Conservation (phyloP, 2,329 filamentous ascomycete genomes). For the Aspergillus aculeatinus region DNA sequence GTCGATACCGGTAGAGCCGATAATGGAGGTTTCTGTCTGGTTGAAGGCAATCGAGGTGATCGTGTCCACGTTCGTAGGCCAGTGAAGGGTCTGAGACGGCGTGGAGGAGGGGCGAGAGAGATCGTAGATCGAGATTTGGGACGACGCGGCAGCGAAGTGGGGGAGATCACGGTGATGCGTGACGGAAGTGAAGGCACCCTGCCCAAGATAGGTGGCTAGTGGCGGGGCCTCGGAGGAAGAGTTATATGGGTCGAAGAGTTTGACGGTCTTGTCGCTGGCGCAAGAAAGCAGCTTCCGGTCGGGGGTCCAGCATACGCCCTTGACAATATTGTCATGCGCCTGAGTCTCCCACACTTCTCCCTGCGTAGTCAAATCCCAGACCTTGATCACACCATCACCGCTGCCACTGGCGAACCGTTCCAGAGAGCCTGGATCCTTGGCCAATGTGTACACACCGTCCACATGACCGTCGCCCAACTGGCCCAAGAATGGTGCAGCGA, state of each 20-base stretch:
- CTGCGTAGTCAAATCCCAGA: constrained; percentile 75
- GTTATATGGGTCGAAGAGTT: constrained; percentile 88
- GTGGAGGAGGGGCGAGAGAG: constrained; percentile 73
- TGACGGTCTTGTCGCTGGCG: constrained; percentile 80
- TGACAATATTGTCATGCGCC: constrained; percentile 92
- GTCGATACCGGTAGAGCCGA: constrained; percentile 83
- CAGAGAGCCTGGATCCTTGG: constrained; percentile 73
- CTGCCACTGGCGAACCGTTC: constrained; percentile 77
- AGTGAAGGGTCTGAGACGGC: constrained; percentile 77
- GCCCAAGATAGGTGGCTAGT: constrained; percentile 78
- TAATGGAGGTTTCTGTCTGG: constrained; percentile 85
- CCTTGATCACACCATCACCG: constrained; percentile 90
- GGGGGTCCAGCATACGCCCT: constrained; percentile 83
- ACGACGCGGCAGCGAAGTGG: constrained; percentile 74
- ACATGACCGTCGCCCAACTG: constrained; percentile 90
- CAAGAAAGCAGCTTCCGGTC: constrained; percentile 85
- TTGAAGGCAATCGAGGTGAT: constrained; percentile 89
- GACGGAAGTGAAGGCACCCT: constrained; percentile 76
- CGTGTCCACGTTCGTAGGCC: constrained; percentile 87
- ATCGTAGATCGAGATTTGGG: constrained; percentile 83
- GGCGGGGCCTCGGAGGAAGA: constrained; percentile 68
- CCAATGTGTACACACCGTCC: constrained; percentile 81
- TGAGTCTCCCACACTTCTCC: constrained; percentile 74
- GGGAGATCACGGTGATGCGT: constrained; percentile 78
- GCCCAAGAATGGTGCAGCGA: constrained; percentile 77